Evolutionary conservation across 2,329 filamentous ascomycete genomes (phyloP).

Genomic region (Aspergillus aculeatinus): DNA sequence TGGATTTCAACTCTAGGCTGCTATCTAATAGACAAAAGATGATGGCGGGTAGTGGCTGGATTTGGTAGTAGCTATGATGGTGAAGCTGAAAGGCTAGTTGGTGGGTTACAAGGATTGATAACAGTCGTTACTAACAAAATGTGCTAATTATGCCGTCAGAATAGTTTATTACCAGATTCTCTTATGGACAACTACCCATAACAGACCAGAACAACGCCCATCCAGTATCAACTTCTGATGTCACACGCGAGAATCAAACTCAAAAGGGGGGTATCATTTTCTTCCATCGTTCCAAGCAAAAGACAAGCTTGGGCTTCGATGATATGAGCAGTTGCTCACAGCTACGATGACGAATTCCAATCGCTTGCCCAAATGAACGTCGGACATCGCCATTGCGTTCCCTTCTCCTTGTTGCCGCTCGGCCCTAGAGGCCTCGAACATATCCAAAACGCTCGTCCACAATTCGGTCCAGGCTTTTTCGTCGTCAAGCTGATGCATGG

Average conservation of each 20-base stretch:
- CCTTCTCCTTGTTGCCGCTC: slow-evolving; percentile 78
- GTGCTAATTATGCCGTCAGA: neutral
- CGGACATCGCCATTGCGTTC: slow-evolving; percentile 80
- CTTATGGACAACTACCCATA: neutral
- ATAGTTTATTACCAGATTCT: neutral
- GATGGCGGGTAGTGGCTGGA: neutral
- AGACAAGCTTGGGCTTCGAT: neutral
- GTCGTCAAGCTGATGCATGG: slow-evolving; percentile 80
- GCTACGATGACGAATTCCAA: slow-evolving; percentile 48
- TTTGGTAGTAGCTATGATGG: neutral
- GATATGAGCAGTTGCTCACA: neutral
- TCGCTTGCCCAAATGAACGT: slow-evolving; percentile 76
- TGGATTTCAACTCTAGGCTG: neutral
- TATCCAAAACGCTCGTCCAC: slow-evolving; percentile 66
- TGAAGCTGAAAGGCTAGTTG: neutral
- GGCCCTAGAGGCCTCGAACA: slow-evolving; percentile 78
- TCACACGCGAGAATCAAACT: neutral
- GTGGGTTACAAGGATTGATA: neutral
- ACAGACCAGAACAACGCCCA: neutral
- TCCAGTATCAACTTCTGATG: neutral
- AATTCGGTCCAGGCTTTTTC: slow-evolving; percentile 86
- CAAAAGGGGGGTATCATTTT: neutral
- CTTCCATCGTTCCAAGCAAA: neutral
- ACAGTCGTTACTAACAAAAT: neutral
- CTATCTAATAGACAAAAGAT: neutral